Evolutionary conservation across 2,329 filamentous ascomycete genomes (phyloP).

Genomic region (Neoscytalidium dimidiatum): DNA sequence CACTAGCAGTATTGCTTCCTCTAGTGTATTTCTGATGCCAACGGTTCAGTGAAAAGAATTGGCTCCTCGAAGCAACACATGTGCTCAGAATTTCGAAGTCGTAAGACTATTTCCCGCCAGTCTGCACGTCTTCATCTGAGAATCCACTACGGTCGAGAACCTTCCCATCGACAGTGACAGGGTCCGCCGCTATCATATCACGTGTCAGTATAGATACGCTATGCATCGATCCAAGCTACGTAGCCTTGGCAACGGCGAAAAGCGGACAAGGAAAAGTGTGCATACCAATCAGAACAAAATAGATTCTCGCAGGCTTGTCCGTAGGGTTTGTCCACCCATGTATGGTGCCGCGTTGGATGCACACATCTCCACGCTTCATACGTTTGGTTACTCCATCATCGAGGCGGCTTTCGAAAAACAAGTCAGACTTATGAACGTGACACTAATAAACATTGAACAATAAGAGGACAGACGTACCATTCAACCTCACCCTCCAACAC

Average conservation of each 20-base stretch:
- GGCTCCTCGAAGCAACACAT: too few species aligned
- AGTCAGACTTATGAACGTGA: too few species aligned
- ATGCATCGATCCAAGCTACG: too few species aligned
- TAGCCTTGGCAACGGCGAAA: too few species aligned
- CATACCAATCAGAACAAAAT: conserved; percentile 6
- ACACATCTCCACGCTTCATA: conserved; percentile 37
- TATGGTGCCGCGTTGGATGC: conserved; percentile 41
- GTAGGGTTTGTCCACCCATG: conserved; percentile 39
- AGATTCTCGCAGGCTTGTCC: neutral
- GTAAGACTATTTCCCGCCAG: neutral
- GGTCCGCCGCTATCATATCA: neutral
- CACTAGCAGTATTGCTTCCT: too few species aligned
- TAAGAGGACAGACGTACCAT: neutral
- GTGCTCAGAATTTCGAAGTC: too few species aligned
- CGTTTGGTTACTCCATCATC: neutral
- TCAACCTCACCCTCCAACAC: conserved; percentile 10
- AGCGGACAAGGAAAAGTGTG: too few species aligned
- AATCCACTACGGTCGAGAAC: neutral
- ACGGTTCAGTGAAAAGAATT: too few species aligned
- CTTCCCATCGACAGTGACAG: neutral
- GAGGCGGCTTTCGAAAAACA: neutral
- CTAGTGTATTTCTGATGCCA: too few species aligned
- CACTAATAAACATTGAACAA: too few species aligned
- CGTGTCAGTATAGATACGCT: neutral
- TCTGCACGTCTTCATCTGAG: neutral